phyloP scores from a whole-genome alignment of 129 eudicot species.

The Escallonia herrerae region DNA sequence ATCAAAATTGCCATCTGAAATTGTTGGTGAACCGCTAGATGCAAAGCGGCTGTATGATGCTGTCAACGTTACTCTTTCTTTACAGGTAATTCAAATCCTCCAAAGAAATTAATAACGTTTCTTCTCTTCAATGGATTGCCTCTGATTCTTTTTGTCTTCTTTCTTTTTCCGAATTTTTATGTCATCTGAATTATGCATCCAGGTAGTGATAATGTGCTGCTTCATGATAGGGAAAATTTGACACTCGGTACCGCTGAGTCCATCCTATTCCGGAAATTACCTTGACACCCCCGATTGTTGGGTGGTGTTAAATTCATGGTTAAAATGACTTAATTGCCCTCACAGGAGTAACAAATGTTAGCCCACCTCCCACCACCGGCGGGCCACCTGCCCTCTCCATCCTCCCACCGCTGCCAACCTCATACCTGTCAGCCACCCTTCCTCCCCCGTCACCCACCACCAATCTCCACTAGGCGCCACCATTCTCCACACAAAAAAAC shows the following conservation, averaged over 20 bases:
- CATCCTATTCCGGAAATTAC: background rate
- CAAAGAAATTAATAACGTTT: background rate
- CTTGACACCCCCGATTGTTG: too few relatives aligned
- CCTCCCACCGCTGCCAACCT: too few relatives aligned
- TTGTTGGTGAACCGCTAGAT: conserved; percentile 76
- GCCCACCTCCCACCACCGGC: too few relatives aligned
- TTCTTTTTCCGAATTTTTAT: background rate
- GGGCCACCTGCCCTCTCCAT: too few relatives aligned
- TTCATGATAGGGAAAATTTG: background rate
- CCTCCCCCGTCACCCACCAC: too few relatives aligned
- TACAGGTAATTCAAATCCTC: conserved; percentile 50
- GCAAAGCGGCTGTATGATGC: conserved; percentile 61
- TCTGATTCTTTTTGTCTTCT: background rate
- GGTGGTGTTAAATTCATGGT: too few relatives aligned
- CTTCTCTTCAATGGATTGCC: background rate
- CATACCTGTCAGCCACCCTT: too few relatives aligned
- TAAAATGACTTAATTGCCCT: too few relatives aligned
- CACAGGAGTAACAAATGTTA: too few relatives aligned
- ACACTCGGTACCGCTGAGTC: background rate
- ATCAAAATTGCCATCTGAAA: conserved; percentile 62
- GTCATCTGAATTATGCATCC: background rate
- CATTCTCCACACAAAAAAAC: too few relatives aligned
- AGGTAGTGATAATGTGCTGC: background rate
- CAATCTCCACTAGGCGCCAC: too few relatives aligned
- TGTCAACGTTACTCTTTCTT: conserved; percentile 75